Evolutionary conservation across 2,329 filamentous ascomycete genomes (phyloP).

Genomic region (Colletotrichum euphorbiae): DNA sequence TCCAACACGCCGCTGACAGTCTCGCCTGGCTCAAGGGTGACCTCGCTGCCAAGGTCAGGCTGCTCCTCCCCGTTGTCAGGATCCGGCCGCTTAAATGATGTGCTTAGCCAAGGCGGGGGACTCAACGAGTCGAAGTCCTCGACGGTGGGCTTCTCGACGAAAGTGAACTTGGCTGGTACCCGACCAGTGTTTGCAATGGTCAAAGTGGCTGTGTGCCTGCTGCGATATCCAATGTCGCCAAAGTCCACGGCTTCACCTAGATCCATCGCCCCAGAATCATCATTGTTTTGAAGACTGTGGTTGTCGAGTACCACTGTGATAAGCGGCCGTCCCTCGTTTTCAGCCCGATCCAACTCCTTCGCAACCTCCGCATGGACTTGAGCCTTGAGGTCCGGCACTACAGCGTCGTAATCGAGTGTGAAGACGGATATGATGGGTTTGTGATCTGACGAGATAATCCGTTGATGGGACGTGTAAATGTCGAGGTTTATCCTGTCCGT

Average conservation of each 20-base stretch:
- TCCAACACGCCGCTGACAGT: constrained; percentile 78
- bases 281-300: constrained; percentile 48
- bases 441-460: constrained; percentile 92
- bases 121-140: constrained; percentile 52
- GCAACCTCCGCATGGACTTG: constrained; percentile 88
- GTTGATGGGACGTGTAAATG: constrained; percentile 88
- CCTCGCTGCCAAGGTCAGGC: constrained; percentile 56
- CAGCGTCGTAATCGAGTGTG: constrained; percentile 84
- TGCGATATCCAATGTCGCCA: constrained; percentile 77
- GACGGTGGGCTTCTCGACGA: constrained; percentile 76
- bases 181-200: constrained; percentile 94
- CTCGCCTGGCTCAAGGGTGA: constrained; percentile 86
- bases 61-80: constrained; percentile 47
- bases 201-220: constrained; percentile 72
- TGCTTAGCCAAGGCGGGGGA: constrained; percentile 75
- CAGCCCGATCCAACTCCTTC: constrained; percentile 86
- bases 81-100: constrained; percentile 70
- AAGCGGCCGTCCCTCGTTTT: constrained; percentile 88
- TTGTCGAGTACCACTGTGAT: constrained; percentile 85
- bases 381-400: constrained; percentile 86
- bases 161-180: constrained; percentile 81
- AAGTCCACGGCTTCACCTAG: constrained; percentile 77
- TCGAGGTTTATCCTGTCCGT: constrained; percentile 66
- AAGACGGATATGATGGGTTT: constrained; percentile 91
- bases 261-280: constrained; percentile 46